phyloP scores from a whole-genome alignment of 306 rosid genomes.

The Castanea mollissima region DNA sequence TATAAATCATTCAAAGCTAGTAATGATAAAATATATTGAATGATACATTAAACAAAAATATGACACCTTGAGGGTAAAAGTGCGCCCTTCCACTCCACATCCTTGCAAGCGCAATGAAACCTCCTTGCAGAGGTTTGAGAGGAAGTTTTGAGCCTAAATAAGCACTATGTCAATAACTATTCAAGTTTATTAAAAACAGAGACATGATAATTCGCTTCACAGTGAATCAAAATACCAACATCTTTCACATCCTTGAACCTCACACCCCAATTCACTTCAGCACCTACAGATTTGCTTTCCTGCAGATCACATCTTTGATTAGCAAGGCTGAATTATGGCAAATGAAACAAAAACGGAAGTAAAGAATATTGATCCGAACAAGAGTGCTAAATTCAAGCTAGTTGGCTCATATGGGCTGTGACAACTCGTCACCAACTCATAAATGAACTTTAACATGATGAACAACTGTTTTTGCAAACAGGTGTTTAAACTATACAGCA shows the following conservation, averaged over 20 bases:
- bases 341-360: conserved; percentile 8
- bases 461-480: not conserved
- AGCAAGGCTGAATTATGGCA: conserved; percentile 1
- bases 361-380: not conserved
- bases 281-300: conserved; percentile 90
- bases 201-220: conserved; percentile 9
- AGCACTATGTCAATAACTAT: conserved; percentile 31
- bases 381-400: not conserved
- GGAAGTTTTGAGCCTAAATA: conserved; percentile 70
- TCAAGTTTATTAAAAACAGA: conserved; percentile 8
- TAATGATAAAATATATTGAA: conserved; percentile 9
- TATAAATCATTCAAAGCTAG: not conserved
- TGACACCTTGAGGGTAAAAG: conserved; percentile 80
- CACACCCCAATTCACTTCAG: conserved; percentile 99
- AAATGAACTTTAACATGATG: not conserved
- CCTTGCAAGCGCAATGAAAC: conserved; percentile 77
- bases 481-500: not conserved
- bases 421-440: not conserved
- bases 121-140: conserved; percentile 80
- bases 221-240: conserved; percentile 51
- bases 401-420: not conserved
- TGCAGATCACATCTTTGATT: conserved; percentile 31
- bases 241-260: conserved; percentile 75
- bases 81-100: conserved; percentile 77
- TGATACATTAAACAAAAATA: conserved; percentile 18